Base-by-base conservation (phyloP, 2,329 filamentous ascomycete species). In the Colletotrichum chlorophyti region DNA sequence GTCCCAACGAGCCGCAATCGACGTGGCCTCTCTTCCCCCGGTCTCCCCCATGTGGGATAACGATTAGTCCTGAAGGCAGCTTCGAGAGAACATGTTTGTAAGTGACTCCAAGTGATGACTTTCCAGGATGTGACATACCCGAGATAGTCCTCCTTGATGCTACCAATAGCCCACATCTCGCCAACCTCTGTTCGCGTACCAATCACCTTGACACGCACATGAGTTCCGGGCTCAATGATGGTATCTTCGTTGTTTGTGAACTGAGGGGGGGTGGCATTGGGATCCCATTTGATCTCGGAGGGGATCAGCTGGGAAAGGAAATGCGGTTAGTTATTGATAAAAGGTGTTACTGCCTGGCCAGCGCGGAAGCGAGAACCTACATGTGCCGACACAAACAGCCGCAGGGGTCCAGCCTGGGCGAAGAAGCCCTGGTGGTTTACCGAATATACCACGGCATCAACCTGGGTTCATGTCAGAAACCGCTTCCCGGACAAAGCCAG, bases 191-290 rank as follows among this genome's bases (percentile, higher is more conserved):
- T 93, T 75, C 96, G 87, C 47, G 94, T 91, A 75, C 95, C 95
- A 67, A 97, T 91, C 63, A 99, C 89, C 78, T 97, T 97, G 64
- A 98, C 86, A 42, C 95, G 91, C 63, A 99, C 87, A 67, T 97
- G 94, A 14, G 93, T 96, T 43, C 93, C 92, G 59, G 93, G 92
- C 76, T 98, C 93, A 69, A 99, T 96, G 31, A 93, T 89, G 65
- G 93, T 91, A 65, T 97, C 95, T 62, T 91, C 92, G 68, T 97
- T 94, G 74, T 99, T 94, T 34, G 93, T 97, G 75, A 93, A 99
- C 69, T 96, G 92, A 3, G 94, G 93, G n/a, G 95, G 95, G 32
- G 94, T 97, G 48, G 94, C 93, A 68, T 97, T 97, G 42, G 92
- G 90, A 71, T 97, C 94, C 81, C 91, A 98, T 75, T 92, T 95